These are phyloP conservation scores for Aspergillus heteromorphus DNA, from an alignment of 495 filamentous ascomycete genomes.

Conservation along the genomic window DNA sequence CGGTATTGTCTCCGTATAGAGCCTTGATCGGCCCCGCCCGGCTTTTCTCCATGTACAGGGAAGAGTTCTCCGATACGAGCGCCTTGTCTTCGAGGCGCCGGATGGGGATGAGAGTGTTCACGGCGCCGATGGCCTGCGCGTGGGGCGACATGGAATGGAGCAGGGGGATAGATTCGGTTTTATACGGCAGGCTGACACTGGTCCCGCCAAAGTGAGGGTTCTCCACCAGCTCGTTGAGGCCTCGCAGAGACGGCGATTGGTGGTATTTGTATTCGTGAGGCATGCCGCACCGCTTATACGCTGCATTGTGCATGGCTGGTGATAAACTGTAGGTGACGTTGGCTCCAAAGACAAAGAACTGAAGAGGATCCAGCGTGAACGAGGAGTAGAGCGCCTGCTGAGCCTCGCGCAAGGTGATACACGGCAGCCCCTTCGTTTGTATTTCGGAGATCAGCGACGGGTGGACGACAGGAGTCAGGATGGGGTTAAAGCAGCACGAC, in stretches of 20 bases:
- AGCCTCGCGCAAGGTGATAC: constrained; percentile 39
- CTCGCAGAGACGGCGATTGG: constrained; percentile 58
- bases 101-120: constrained; percentile 72
- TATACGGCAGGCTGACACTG: constrained; percentile 69
- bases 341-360: constrained; percentile 41
- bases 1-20: constrained; percentile 77
- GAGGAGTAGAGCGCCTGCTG: constrained; percentile 49
- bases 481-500: constrained; percentile 59
- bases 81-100: constrained; percentile 49
- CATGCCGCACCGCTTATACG: constrained; percentile 65
- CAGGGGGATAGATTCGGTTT: constrained; percentile 63
- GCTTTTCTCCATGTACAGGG: constrained; percentile 52
- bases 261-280: constrained; percentile 66
- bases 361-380: constrained; percentile 48
- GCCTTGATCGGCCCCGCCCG: constrained; percentile 57
- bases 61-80: constrained; percentile 30
- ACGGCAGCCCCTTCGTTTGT: constrained; percentile 20
- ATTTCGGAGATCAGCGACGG: constrained; percentile 21
- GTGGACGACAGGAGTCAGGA: constrained; percentile 56
- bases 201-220: constrained; percentile 67
- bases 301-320: constrained; percentile 63
- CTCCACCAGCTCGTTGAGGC: constrained; percentile 57
- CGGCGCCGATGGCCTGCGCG: constrained; percentile 69
- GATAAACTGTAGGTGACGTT: constrained; percentile 43
- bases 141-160: constrained; percentile 67